These are phyloP conservation scores for Leccinum sublutescens DNA, from an alignment of 768 basidiomycete genomes.

Conservation along the genomic window DNA sequence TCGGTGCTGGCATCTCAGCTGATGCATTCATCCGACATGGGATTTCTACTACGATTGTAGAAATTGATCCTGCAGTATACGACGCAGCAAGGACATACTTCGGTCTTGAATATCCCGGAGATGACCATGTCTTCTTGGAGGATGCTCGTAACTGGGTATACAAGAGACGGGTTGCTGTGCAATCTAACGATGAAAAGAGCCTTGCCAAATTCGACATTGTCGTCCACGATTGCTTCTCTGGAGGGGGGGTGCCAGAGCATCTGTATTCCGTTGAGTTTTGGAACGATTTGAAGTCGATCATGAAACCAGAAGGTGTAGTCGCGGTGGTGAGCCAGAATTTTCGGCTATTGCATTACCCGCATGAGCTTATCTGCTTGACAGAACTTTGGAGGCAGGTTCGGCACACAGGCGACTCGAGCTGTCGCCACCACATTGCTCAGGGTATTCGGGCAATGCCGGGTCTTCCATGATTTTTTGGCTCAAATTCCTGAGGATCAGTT, in stretches of 20 bases:
- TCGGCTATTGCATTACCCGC: not conserved
- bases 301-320: conserved; percentile 71
- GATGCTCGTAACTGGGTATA: conserved; percentile 76
- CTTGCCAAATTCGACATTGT: conserved; percentile 58
- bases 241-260: conserved; percentile 85
- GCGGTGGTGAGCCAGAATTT: conserved; percentile 61
- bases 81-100: conserved; percentile 78
- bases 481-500: conserved; percentile 46
- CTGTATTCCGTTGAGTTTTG: conserved; percentile 87
- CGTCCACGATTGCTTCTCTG: conserved; percentile 92
- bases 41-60: conserved; percentile 78
- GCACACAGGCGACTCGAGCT: conserved; percentile 59
- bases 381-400: conserved; percentile 82
- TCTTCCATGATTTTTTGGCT: conserved; percentile 70
- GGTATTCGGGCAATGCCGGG: conserved; percentile 77
- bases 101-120: conserved; percentile 64
- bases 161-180: conserved; percentile 35
- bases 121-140: conserved; percentile 62
- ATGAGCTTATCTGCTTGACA: conserved; percentile 28
- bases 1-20: conserved; percentile 83
- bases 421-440: conserved; percentile 68
- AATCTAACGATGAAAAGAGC: conserved; percentile 18
- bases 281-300: conserved; percentile 59
- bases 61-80: conserved; percentile 92
- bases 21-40: conserved; percentile 68